Base-by-base conservation (phyloP, 495 filamentous ascomycete species). In the Penicillium waksmanii region DNA sequence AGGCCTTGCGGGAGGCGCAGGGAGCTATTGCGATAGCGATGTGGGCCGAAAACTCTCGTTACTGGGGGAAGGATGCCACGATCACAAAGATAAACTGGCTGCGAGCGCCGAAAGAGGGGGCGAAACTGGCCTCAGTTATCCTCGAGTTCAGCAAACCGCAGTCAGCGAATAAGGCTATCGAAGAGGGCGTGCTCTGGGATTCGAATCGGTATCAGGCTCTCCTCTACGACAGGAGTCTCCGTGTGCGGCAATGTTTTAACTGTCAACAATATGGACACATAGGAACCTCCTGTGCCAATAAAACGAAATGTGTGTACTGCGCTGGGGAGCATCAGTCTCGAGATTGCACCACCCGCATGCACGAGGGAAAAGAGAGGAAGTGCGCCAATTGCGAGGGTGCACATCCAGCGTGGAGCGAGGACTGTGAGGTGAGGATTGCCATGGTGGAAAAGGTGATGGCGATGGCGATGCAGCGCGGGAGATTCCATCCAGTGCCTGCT, bases 231-330 rank as follows among this genome's bases (percentile, higher is more conserved):
- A 25, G 55, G 10, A n/a, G 46, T 4, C 18, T 35, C 25, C 44
- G 55, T 17, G 35, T 57, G 7, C 55, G 55, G 9, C 47, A 57
- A 25, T 57, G 55, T 9, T 42, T 42, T 6, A 38, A 42, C 13
- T 57, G 35, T 21, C 35, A 57, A 34, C 5, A 57, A 44, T 57
- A 33, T 44, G 47, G 55, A 4, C 47, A 57, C 21, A 57, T 57
- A 51, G 55, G 55, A 43, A 51, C 34, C 19, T 42, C 47, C 55
- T 57, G 35, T 23, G 11, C 55, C 23, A 34, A 51, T 0, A 9
- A 15, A 36, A 21, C 23, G 0, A 44, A 2, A 13, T 51, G 47
- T 13, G 55, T 57, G 4, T 57, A 44, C 19, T 57, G 47, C 9
- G 33, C 55, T 5, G 47, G 31, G 13, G 25, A 27, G 12, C 47